Conservation (phyloP, 2,329 filamentous ascomycete genomes). For the Cladophialophora bantiana region DNA sequence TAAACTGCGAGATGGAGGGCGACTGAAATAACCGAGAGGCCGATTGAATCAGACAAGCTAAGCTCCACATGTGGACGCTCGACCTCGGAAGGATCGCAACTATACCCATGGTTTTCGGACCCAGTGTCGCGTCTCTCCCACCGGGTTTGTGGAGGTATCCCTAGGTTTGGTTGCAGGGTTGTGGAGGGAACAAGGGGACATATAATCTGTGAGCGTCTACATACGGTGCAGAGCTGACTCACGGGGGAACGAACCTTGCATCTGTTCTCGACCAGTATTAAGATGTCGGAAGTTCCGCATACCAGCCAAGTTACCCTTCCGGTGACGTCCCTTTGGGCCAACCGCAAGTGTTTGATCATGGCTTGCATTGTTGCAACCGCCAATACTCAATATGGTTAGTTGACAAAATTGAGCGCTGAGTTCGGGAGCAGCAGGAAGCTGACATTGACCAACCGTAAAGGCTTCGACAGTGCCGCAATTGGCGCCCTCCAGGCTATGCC, state of each 20-base stretch:
- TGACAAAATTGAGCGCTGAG: neutral
- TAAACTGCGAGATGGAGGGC: neutral
- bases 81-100: neutral
- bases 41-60: neutral
- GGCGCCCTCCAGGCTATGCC: constrained; percentile 19
- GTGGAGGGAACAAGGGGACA: constrained; percentile 11
- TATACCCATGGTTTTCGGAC: neutral
- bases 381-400: constrained; percentile 18
- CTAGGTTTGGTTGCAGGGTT: neutral
- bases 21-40: neutral
- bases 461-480: constrained; percentile 18
- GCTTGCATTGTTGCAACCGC: constrained; percentile 17
- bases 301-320: constrained; percentile 18
- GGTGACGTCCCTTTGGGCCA: constrained; percentile 18
- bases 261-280: constrained; percentile 8
- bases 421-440: neutral
- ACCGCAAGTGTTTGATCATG: constrained; percentile 14
- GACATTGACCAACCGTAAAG: constrained; percentile 15
- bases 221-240: neutral
- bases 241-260: neutral
- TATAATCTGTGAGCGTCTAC: neutral
- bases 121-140: neutral
- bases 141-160: constrained; percentile 10
- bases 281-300: constrained; percentile 18
- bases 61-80: constrained; percentile 14